phyloP scores from a whole-genome alignment of 129 eudicot species.

The Kitagawia praeruptora region DNA sequence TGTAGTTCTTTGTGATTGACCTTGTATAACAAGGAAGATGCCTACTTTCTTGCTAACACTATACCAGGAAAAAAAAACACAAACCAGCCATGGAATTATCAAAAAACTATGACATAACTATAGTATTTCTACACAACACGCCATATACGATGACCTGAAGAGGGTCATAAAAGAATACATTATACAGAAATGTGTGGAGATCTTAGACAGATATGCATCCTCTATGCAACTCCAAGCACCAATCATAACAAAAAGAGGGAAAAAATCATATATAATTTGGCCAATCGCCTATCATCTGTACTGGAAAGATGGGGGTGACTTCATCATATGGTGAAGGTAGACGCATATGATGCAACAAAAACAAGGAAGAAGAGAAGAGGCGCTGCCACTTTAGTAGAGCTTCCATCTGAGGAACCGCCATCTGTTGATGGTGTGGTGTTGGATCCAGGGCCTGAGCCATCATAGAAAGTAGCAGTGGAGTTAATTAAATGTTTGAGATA shows the following conservation, averaged over 20 bases:
- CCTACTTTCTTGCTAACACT: neutral
- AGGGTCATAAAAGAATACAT: conserved; percentile 3
- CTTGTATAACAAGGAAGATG: neutral
- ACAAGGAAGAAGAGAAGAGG: conserved; percentile 26
- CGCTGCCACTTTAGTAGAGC: conserved; percentile 20
- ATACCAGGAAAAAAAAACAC: neutral
- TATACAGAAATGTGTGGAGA: neutral
- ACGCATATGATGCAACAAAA: conserved; percentile 25
- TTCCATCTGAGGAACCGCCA: conserved; percentile 38
- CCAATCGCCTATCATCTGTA: neutral
- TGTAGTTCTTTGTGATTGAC: neutral
- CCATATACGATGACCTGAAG: neutral
- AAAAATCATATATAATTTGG: neutral
- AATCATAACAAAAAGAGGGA: neutral
- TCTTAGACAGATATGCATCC: neutral
- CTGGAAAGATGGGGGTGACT: conserved; percentile 8
- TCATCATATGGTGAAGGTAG: conserved; percentile 15
- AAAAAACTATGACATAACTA: neutral
- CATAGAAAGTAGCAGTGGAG: neutral
- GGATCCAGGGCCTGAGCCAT: conserved; percentile 34
- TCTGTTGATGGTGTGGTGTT: conserved; percentile 39
- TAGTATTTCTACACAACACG: neutral
- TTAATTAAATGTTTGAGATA: neutral
- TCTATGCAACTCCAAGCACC: neutral
- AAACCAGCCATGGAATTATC: neutral